phyloP scores from a whole-genome alignment of 2,329 filamentous ascomycete genomes.

The Gaeumannomyces sp. region DNA sequence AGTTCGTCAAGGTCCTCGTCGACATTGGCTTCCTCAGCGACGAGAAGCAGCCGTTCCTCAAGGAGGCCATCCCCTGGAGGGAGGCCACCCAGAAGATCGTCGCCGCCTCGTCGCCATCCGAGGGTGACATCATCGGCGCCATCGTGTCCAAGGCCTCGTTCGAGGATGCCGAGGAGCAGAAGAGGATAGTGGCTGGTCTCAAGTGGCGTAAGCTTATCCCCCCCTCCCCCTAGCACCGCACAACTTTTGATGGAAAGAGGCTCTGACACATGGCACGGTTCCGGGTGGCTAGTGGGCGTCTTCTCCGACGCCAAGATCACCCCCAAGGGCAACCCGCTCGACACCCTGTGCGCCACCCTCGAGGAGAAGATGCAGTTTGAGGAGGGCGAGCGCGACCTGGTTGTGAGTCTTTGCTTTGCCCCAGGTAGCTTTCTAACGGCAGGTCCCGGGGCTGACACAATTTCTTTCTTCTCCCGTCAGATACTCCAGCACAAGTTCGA shows the following conservation, averaged over 20 bases:
- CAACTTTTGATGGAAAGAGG: slow-evolving; percentile 33
- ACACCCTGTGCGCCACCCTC: slow-evolving; percentile 83
- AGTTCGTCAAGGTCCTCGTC: slow-evolving; percentile 82
- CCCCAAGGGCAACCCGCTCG: slow-evolving; percentile 72
- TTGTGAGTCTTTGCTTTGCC: slow-evolving; percentile 35
- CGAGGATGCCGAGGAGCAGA: slow-evolving; percentile 59
- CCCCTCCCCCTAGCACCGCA: background rate
- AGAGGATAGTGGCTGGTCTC: slow-evolving; percentile 62
- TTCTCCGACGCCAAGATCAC: slow-evolving; percentile 65
- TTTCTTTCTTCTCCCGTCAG: background rate
- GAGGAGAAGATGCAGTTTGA: slow-evolving; percentile 90
- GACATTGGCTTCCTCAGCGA: slow-evolving; percentile 86
- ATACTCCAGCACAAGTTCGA: slow-evolving; percentile 76
- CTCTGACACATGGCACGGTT: background rate
- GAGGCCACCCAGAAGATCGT: slow-evolving; percentile 76
- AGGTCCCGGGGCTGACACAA: background rate
- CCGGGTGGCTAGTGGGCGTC: slow-evolving; percentile 33
- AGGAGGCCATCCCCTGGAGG: slow-evolving; percentile 68
- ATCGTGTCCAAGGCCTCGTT: slow-evolving; percentile 74
- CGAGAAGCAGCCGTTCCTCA: slow-evolving; percentile 57
- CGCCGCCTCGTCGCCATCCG: slow-evolving; percentile 57
- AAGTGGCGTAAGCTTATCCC: slow-evolving; percentile 50
- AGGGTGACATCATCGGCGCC: slow-evolving; percentile 65
- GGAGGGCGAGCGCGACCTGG: slow-evolving; percentile 75
- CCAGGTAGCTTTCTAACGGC: slow-evolving; percentile 7